Evolutionary conservation across 306 rosid genomes (phyloP).

Genomic region (Vigna unguiculata): DNA sequence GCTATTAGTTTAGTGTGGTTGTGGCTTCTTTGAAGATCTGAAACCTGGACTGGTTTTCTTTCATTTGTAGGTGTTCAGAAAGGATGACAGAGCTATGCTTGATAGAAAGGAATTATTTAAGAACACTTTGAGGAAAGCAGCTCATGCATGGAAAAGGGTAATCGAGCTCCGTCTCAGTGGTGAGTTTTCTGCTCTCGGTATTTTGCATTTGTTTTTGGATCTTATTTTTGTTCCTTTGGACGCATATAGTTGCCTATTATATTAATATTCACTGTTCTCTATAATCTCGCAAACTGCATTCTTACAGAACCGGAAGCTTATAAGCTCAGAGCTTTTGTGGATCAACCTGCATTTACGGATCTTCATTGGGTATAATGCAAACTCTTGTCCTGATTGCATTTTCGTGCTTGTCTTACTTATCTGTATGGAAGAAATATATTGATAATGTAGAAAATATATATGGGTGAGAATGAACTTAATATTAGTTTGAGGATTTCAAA

Average conservation of each 20-base stretch:
- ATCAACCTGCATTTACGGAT: conserved; percentile 87
- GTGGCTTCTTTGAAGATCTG: conserved; percentile 20
- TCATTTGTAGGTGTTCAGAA: conserved; percentile 68
- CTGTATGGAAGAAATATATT: conserved; percentile 3
- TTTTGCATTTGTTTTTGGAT: conserved; percentile 35
- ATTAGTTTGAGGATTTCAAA: conserved; percentile 26
- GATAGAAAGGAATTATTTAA: conserved; percentile 84
- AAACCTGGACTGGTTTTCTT: conserved; percentile 29
- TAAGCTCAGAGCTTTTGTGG: conserved; percentile 71
- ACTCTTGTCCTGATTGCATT: conserved; percentile 32
- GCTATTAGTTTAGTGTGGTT: conserved; percentile 11
- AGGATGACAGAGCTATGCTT: conserved; percentile 72
- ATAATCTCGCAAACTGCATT: conserved; percentile 19
- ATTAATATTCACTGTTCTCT: conserved; percentile 30
- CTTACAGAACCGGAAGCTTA: conserved; percentile 83
- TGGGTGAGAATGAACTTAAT: conserved; percentile 9
- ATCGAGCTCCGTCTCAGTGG: conserved; percentile 84
- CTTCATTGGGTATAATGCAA: conserved; percentile 89
- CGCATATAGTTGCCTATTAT: neutral
- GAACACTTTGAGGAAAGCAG: conserved; percentile 81
- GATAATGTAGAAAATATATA: neutral
- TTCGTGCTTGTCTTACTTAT: conserved; percentile 7
- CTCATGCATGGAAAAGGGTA: conserved; percentile 87
- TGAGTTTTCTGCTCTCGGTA: conserved; percentile 35
- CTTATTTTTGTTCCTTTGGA: neutral